phyloP scores from a whole-genome alignment of 2,329 filamentous ascomycete species.

The Immersiporthe knoxdaviesiana region DNA sequence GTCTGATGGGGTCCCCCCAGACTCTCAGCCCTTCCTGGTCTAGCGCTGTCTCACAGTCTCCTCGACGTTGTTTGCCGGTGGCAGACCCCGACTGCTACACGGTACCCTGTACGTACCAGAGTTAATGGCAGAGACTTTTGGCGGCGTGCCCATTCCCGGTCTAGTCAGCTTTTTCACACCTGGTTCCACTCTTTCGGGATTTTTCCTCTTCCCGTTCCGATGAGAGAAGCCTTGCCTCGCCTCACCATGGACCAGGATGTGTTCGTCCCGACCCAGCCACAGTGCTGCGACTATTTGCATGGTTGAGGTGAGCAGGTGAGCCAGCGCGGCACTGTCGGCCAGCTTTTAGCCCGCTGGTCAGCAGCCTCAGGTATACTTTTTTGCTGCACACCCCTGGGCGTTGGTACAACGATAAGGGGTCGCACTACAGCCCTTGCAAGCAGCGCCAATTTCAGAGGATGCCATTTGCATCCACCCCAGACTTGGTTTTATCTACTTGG shows the following conservation, averaged over 20 bases:
- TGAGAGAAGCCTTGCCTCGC: slow-evolving; percentile 4
- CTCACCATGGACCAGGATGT: background rate
- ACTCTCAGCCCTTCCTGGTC: slow-evolving; percentile 7
- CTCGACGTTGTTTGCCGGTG: background rate
- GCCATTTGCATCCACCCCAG: slow-evolving; percentile 18
- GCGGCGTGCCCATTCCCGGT: slow-evolving; percentile 6
- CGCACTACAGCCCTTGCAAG: background rate
- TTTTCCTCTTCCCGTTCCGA: slow-evolving; percentile 17
- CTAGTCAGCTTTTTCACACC: background rate
- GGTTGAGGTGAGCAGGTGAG: slow-evolving; percentile 1
- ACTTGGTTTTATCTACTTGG: slow-evolving; percentile 14
- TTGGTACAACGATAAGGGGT: background rate
- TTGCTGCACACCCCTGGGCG: background rate
- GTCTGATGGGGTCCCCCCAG: slow-evolving; percentile 1
- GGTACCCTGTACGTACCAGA: background rate
- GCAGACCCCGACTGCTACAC: background rate
- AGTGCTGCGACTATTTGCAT: background rate
- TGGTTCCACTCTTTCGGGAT: slow-evolving; percentile 12
- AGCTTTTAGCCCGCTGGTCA: background rate
- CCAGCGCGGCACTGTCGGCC: background rate
- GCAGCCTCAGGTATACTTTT: background rate
- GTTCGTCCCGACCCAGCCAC: background rate
- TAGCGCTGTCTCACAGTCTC: slow-evolving; percentile 17
- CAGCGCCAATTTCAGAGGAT: slow-evolving; percentile 5
- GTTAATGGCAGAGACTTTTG: background rate